Conservation (phyloP, 1,284 basidiomycete genomes). For the Leucoagaricus sp. region DNA sequence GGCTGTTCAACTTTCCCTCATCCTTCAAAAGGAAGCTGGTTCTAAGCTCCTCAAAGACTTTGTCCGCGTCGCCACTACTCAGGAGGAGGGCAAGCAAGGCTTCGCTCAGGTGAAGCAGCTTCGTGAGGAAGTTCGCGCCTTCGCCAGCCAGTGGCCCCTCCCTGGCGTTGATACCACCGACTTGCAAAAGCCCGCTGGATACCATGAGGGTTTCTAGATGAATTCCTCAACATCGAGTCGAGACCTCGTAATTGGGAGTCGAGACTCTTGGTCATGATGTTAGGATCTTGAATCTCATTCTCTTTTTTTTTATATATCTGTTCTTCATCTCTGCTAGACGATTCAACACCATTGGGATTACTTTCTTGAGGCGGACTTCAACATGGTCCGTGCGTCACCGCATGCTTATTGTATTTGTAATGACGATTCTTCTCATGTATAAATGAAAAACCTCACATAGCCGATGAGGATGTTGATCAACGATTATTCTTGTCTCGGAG, state of each 20-base stretch:
- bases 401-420: slow-evolving; percentile 9
- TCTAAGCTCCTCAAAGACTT: slow-evolving; percentile 97
- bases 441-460: slow-evolving; percentile 1
- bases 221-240: background rate
- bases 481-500: no score
- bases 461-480: background rate
- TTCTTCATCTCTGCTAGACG: slow-evolving; percentile 4
- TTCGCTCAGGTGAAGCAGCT: slow-evolving; percentile 73
- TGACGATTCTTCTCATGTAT: background rate
- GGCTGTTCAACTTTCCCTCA: slow-evolving; percentile 84
- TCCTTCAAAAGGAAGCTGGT: slow-evolving; percentile 93
- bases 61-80: slow-evolving; percentile 76
- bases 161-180: slow-evolving; percentile 82
- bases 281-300: background rate
- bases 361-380: slow-evolving; percentile 12
- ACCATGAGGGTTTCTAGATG: slow-evolving; percentile 46
- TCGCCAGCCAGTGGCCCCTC: slow-evolving; percentile 88
- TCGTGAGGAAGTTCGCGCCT: slow-evolving; percentile 72
- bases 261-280: background rate
- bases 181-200: slow-evolving; percentile 65
- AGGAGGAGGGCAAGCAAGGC: slow-evolving; percentile 73
- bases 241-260: background rate
- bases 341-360: slow-evolving; percentile 16
- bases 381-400: slow-evolving; percentile 12
- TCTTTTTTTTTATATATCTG: background rate